phyloP scores from a whole-genome alignment of 2,329 filamentous ascomycete genomes.

The Fusarium coicis region DNA sequence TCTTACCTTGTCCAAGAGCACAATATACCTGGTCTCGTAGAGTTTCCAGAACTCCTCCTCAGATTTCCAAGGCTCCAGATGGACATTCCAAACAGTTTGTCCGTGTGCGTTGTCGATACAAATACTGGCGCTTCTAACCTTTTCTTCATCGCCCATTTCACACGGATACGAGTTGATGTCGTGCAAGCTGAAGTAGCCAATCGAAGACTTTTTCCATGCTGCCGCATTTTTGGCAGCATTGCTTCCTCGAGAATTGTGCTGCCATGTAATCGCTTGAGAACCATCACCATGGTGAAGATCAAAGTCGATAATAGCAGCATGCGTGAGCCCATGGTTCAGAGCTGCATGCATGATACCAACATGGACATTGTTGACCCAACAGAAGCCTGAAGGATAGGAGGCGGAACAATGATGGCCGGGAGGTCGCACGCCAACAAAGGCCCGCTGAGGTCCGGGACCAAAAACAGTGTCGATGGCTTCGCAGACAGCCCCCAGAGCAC shows the following conservation, averaged over 20 bases:
- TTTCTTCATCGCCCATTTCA: constrained; percentile 91
- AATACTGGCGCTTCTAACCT: constrained; percentile 91
- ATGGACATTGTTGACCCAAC: constrained; percentile 98
- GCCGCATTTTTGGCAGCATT: constrained; percentile 75
- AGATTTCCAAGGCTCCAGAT: constrained; percentile 87
- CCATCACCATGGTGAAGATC: constrained; percentile 94
- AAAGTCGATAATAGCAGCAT: constrained; percentile 93
- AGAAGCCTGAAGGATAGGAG: constrained; percentile 91
- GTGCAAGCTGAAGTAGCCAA: constrained; percentile 96
- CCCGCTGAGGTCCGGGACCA: constrained; percentile 71
- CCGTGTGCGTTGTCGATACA: constrained; percentile 95
- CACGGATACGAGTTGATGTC: constrained; percentile 99
- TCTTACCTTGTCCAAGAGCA: constrained; percentile 84
- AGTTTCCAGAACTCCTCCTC: constrained; percentile 88
- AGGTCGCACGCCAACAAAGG: constrained; percentile 92
- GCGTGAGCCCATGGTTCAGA: constrained; percentile 85
- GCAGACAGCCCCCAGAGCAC: constrained; percentile 90
- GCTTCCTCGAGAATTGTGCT: constrained; percentile 78
- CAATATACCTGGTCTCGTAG: constrained; percentile 81
- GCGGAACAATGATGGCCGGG: constrained; percentile 96
- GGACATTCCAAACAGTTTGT: constrained; percentile 96
- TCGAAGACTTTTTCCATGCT: constrained; percentile 82
- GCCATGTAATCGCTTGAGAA: constrained; percentile 95
- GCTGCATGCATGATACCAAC: constrained; percentile 94
- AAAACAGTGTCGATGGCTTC: constrained; percentile 93